Percentiles rank a stretch among this genome's conserved stretches.
Evolutionary conservation across 1,139 yeast genomes (phyloP).

Genomic region (Blastobotrys illinoisensis): DNA sequence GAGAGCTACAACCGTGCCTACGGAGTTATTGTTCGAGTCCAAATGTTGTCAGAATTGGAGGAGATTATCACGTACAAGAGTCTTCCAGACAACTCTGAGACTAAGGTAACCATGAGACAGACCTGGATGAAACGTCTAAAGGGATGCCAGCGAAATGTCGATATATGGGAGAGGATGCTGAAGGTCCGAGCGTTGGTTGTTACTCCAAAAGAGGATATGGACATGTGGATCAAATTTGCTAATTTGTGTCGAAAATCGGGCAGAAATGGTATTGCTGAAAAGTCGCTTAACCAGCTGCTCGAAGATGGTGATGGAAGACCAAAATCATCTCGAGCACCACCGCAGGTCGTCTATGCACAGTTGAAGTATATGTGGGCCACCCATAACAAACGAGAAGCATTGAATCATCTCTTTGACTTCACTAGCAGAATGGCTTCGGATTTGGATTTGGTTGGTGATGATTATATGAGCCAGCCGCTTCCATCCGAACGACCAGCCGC

Average conservation of each 20-base stretch:
- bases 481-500: slow-evolving; percentile 71
- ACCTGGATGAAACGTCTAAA: slow-evolving; percentile 91
- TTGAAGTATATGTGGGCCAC: slow-evolving; percentile 96
- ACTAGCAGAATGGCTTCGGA: slow-evolving; percentile 88
- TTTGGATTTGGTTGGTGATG: slow-evolving; percentile 51
- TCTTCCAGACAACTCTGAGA: slow-evolving; percentile 68
- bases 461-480: slow-evolving; percentile 80
- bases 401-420: slow-evolving; percentile 79
- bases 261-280: slow-evolving; percentile 85
- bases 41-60: slow-evolving; percentile 93
- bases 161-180: slow-evolving; percentile 95
- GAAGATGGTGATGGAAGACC: slow-evolving; percentile 41
- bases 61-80: slow-evolving; percentile 88
- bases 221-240: slow-evolving; percentile 97
- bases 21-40: slow-evolving; percentile 93
- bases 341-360: slow-evolving; percentile 95
- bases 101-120: slow-evolving; percentile 69
- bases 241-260: slow-evolving; percentile 93
- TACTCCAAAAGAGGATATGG: slow-evolving; percentile 94
- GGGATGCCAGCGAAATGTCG: slow-evolving; percentile 95
- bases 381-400: slow-evolving; percentile 82
- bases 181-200: slow-evolving; percentile 91
- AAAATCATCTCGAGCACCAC: slow-evolving; percentile 77
- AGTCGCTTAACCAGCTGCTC: slow-evolving; percentile 71
- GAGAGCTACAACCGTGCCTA: slow-evolving; percentile 97